Conservation (phyloP, 176 grass and related monocot species). For the Bonia amplexicaulis region DNA sequence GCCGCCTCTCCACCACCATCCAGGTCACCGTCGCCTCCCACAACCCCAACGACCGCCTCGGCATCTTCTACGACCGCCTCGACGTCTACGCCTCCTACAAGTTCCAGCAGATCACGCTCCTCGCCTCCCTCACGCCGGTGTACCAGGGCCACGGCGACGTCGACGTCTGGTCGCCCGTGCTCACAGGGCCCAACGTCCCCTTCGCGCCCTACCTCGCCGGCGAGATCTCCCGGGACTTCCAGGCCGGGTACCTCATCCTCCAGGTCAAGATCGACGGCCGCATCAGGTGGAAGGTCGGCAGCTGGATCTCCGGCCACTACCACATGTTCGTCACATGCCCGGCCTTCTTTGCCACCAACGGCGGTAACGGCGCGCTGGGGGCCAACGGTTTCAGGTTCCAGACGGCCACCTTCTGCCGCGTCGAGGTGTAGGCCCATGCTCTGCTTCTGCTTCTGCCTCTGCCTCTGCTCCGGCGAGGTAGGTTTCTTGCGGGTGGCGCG, state of each 20-base stretch:
- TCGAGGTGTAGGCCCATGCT: conserved; percentile 31
- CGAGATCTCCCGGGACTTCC: conserved; percentile 32
- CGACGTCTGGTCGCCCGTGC: conserved; percentile 73
- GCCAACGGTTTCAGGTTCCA: conserved; percentile 42
- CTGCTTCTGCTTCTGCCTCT: neutral
- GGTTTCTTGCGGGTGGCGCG: neutral
- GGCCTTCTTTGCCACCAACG: conserved; percentile 29
- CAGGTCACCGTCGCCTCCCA: conserved; percentile 76
- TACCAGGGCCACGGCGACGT: conserved; percentile 89
- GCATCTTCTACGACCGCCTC: conserved; percentile 77
- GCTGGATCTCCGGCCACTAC: conserved; percentile 64
- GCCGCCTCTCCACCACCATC: conserved; percentile 34
- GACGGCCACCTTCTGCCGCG: conserved; percentile 43
- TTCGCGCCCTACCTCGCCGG: conserved; percentile 59
- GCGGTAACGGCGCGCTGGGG: neutral
- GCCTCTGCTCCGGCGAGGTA: conserved; percentile 19
- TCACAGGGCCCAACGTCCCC: conserved; percentile 40
- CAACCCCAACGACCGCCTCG: conserved; percentile 76
- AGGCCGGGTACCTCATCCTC: conserved; percentile 36
- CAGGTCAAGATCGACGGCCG: conserved; percentile 68
- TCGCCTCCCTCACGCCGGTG: conserved; percentile 9
- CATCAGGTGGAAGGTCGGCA: conserved; percentile 77
- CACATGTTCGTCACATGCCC: conserved; percentile 54
- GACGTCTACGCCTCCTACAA: conserved; percentile 72
- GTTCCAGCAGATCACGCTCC: conserved; percentile 72